Evolutionary conservation across 345 rosid species (phyloP).

Genomic region (Carallia brachiata): DNA sequence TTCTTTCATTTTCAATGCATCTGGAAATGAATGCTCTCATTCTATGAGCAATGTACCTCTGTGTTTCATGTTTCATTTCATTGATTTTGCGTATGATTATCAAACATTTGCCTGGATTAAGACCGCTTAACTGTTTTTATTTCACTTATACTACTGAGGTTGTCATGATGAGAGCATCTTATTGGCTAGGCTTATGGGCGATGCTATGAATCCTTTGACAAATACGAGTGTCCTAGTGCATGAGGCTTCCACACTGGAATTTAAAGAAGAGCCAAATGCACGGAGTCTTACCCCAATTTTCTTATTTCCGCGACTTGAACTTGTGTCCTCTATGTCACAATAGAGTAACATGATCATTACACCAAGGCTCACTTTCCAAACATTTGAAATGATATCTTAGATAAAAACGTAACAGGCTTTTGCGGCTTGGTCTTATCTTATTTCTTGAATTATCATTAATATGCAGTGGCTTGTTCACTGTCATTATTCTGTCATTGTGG

Average conservation of each 20-base stretch:
- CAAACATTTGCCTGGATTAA: neutral
- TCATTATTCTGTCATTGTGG: neutral
- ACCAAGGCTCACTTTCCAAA: no score
- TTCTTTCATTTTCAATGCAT: neutral
- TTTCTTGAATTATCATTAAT: neutral
- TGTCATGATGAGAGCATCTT: neutral
- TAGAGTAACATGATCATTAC: no score
- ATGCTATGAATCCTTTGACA: neutral
- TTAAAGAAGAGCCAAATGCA: no score
- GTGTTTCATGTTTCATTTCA: neutral
- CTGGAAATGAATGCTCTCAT: constrained; percentile 1
- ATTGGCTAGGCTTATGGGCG: neutral
- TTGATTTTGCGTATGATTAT: neutral
- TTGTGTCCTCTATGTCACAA: no score
- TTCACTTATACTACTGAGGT: neutral
- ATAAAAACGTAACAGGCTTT: neutral
- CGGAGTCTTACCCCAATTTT: no score
- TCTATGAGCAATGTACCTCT: neutral
- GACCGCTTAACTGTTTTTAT: neutral
- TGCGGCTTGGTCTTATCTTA: neutral
- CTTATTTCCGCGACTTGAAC: no score
- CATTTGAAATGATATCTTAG: no score
- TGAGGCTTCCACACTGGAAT: no score
- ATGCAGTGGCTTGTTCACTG: neutral
- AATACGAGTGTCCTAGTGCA: no score